A percentile compares a stretch with the other conserved stretches of the same genome.
These are phyloP conservation scores for Gomphus bonarii DNA, from an alignment of 1,284 basidiomycete species.

Conservation along the genomic window DNA sequence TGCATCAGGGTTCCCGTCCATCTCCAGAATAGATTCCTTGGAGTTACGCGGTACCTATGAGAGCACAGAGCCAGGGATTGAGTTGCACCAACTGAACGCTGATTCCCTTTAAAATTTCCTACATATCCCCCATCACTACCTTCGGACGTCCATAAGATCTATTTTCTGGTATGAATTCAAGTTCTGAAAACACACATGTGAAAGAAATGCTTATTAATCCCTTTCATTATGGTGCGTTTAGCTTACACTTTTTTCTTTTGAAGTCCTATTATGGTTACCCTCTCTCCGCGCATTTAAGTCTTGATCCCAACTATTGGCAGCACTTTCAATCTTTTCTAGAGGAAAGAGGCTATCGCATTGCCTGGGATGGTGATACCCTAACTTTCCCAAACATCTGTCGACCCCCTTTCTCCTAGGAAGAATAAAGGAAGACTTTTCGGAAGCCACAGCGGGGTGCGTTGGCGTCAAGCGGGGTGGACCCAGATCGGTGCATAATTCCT, in stretches of 20 bases:
- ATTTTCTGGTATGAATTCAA: background rate
- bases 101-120: background rate
- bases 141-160: background rate
- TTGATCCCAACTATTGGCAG: background rate
- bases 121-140: background rate
- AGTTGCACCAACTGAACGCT: background rate
- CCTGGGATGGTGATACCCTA: background rate
- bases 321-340: background rate
- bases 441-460: slow-evolving; percentile 1
- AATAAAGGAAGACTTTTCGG: background rate
- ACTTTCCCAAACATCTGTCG: background rate
- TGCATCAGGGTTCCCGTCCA: background rate
- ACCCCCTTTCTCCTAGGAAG: slow-evolving; percentile 2
- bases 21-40: background rate
- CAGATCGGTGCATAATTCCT: background rate
- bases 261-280: no score
- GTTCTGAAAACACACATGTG: background rate
- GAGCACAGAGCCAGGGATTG: background rate
- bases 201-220: background rate
- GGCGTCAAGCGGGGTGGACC: background rate
- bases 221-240: background rate
- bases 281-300: background rate
- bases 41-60: background rate
- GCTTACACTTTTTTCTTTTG: background rate
- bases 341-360: background rate